Conservation (phyloP, 176 grass and related monocot species). For the Zea luxurians region DNA sequence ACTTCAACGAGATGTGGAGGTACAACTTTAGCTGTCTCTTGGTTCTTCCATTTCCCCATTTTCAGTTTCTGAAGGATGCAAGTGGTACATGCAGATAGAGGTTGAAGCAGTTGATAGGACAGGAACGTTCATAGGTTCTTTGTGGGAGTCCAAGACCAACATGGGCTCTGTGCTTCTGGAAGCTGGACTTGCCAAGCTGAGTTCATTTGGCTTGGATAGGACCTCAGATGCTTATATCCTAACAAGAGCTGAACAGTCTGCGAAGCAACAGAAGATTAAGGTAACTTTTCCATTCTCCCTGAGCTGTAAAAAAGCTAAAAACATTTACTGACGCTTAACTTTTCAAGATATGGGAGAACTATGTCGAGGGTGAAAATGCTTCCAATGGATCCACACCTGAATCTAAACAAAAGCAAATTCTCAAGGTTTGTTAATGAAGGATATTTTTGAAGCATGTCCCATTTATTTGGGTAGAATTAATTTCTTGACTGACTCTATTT, state of each 20-base stretch:
- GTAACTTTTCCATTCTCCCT: conserved; percentile 40
- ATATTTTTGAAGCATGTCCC: not conserved
- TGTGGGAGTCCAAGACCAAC: conserved; percentile 90
- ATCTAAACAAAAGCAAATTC: conserved; percentile 82
- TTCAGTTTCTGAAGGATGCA: conserved; percentile 13
- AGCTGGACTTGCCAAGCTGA: conserved; percentile 80
- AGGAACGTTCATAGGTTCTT: conserved; percentile 90
- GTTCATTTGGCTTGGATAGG: conserved; percentile 81
- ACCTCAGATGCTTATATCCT: conserved; percentile 71
- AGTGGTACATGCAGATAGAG: conserved; percentile 66
- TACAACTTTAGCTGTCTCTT: conserved; percentile 29
- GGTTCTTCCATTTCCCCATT: not conserved
- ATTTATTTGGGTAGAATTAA: conserved; percentile 22
- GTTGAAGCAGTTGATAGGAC: conserved; percentile 91
- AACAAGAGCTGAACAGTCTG: conserved; percentile 71
- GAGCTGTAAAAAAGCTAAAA: not conserved
- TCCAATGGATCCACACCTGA: conserved; percentile 68
- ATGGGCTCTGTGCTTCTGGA: conserved; percentile 76
- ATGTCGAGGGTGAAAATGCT: conserved; percentile 79
- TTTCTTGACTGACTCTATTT: conserved; percentile 8
- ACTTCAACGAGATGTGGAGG: conserved; percentile 93
- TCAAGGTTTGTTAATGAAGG: conserved; percentile 66
- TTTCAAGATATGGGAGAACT: conserved; percentile 95
- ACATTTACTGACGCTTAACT: conserved; percentile 14
- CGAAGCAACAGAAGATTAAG: conserved; percentile 86